Evolutionary conservation across 2,329 filamentous ascomycete genomes (phyloP).

Genomic region (Cladophialophora yegresii): DNA sequence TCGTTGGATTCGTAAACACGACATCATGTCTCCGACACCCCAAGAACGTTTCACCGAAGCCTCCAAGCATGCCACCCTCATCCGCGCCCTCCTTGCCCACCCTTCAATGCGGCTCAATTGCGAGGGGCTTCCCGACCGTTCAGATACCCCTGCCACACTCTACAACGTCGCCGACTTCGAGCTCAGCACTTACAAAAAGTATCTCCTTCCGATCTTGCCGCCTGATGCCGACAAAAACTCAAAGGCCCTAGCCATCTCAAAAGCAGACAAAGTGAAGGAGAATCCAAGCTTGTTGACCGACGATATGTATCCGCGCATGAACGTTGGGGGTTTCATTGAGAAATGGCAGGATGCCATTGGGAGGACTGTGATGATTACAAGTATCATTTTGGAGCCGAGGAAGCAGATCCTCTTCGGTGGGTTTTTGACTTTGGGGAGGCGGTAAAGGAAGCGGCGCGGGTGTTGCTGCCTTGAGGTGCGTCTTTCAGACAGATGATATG

Average conservation of each 20-base stretch:
- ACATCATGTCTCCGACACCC: constrained; percentile 16
- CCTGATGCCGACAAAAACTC: constrained; percentile 17
- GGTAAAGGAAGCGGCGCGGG: constrained; percentile 23
- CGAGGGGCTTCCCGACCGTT: constrained; percentile 11
- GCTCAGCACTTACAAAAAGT: constrained; percentile 20
- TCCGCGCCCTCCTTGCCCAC: constrained; percentile 22
- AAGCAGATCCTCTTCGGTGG: constrained; percentile 21
- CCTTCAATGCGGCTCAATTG: constrained; percentile 6
- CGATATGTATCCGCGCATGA: constrained; percentile 26
- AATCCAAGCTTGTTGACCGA: constrained; percentile 17
- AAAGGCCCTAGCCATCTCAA: constrained; percentile 10
- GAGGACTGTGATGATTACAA: constrained; percentile 17
- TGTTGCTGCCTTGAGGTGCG: background rate
- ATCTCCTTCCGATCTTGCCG: constrained; percentile 22
- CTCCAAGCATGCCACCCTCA: constrained; percentile 20
- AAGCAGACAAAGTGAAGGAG: constrained; percentile 8
- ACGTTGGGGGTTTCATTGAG: constrained; percentile 9
- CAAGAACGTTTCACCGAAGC: constrained; percentile 23
- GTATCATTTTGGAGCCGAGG: constrained; percentile 17
- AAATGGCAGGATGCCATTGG: constrained; percentile 23
- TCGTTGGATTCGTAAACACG: background rate
- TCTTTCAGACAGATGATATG: background rate
- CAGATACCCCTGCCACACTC: constrained; percentile 22
- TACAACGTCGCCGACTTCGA: constrained; percentile 24
- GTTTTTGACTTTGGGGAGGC: constrained; percentile 22